phyloP scores from a whole-genome alignment of 78 protist genomes.

The Pelomyxa schiedti region DNA sequence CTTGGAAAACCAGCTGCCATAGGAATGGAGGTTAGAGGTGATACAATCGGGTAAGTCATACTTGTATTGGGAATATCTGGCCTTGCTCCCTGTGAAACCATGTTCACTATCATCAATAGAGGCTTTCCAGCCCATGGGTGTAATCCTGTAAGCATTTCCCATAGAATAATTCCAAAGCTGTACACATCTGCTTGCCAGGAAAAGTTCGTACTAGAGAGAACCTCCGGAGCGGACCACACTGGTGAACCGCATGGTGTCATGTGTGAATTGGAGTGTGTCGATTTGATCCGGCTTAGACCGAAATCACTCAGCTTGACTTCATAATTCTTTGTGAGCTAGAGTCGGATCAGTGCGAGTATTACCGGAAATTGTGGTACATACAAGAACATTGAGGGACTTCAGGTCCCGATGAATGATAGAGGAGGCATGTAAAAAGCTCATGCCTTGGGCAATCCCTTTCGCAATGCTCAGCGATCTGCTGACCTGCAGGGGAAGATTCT shows the following conservation, averaged over 20 bases:
- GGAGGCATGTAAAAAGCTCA: neutral
- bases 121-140: neutral
- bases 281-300: neutral
- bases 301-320: neutral
- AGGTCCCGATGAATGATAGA: neutral
- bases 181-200: neutral
- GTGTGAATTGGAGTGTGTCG: neutral
- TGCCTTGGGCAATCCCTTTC: neutral
- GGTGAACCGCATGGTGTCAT: neutral
- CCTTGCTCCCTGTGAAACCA: neutral
- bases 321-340: neutral
- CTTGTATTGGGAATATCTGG: neutral
- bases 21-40: neutral
- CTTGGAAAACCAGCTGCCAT: neutral
- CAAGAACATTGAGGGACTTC: neutral
- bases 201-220: neutral
- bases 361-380: neutral
- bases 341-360: neutral
- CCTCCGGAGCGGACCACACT: neutral
- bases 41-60: neutral
- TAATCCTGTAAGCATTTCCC: neutral
- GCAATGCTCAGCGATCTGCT: neutral
- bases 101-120: neutral
- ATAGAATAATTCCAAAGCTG: neutral
- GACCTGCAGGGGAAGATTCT: neutral